These are phyloP conservation scores for Fusarium nanum DNA, from an alignment of 2,329 filamentous ascomycete genomes.

Conservation along the genomic window DNA sequence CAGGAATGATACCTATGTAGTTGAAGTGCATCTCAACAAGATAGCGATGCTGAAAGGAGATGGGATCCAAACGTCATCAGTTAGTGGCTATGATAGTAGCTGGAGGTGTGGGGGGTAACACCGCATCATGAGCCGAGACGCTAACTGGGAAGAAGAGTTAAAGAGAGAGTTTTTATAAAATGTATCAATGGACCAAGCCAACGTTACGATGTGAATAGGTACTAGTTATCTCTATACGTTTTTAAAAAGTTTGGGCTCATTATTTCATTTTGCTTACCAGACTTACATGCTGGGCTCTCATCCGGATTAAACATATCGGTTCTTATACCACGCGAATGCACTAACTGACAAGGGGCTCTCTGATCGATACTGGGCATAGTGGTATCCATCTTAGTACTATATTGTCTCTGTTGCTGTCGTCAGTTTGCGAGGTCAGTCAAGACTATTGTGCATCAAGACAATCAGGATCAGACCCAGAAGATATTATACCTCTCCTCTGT, in stretches of 20 bases:
- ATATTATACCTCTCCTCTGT: not conserved
- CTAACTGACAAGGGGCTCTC: not conserved
- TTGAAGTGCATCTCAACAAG: not conserved
- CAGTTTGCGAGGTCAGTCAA: not conserved
- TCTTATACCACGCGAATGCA: not conserved
- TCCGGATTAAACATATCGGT: not conserved
- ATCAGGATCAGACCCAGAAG: not conserved
- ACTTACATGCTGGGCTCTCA: not conserved
- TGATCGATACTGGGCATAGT: not conserved
- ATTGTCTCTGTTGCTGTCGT: not conserved
- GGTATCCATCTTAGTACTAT: not conserved
- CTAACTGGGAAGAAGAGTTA: not conserved
- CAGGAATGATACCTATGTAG: not conserved
- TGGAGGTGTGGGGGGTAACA: conserved; percentile 19
- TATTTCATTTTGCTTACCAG: not conserved
- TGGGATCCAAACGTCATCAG: conserved; percentile 22
- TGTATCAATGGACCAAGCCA: not conserved
- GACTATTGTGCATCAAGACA: not conserved
- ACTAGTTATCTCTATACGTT: not conserved
- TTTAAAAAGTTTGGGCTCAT: not conserved
- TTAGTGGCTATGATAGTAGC: conserved; percentile 14
- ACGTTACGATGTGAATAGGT: not conserved
- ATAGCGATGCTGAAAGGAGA: conserved; percentile 1
- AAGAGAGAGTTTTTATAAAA: not conserved
- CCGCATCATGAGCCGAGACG: conserved; percentile 15